These are phyloP conservation scores for Hanseniaspora mollemarum DNA, from an alignment of 805 yeast species.

Conservation along the genomic window DNA sequence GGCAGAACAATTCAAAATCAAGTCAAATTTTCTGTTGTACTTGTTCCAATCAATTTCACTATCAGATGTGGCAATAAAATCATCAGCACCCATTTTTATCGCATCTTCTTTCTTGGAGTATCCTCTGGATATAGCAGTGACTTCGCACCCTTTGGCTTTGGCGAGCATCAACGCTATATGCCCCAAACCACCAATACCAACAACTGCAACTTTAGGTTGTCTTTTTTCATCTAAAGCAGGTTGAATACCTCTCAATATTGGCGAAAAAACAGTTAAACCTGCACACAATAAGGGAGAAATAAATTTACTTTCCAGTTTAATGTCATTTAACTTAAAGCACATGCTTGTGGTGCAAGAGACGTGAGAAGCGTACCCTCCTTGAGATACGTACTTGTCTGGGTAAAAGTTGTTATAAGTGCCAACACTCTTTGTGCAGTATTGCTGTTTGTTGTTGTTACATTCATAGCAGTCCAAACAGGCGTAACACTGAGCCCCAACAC, in stretches of 20 bases:
- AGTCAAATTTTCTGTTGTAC: conserved; percentile 31
- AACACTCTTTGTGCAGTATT: conserved; percentile 29
- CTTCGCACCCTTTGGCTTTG: conserved; percentile 42
- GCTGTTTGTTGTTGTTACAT: conserved; percentile 32
- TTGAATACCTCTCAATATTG: conserved; percentile 28
- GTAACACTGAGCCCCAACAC: conserved; percentile 38
- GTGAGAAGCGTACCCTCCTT: conserved; percentile 44
- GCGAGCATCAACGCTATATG: conserved; percentile 39
- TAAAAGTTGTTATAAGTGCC: conserved; percentile 33
- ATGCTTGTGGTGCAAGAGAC: conserved; percentile 36
- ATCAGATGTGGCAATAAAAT: conserved; percentile 40
- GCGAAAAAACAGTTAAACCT: conserved; percentile 45
- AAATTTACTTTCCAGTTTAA: conserved; percentile 29
- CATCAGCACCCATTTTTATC: conserved; percentile 35
- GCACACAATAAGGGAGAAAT: conserved; percentile 50
- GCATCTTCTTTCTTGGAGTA: conserved; percentile 36
- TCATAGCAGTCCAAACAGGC: conserved; percentile 34
- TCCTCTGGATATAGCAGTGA: conserved; percentile 38
- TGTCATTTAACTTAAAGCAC: conserved; percentile 40
- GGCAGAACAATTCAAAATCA: conserved; percentile 37
- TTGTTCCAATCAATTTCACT: conserved; percentile 31
- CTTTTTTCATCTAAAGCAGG: conserved; percentile 25
- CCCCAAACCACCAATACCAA: conserved; percentile 40
- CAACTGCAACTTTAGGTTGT: conserved; percentile 34
- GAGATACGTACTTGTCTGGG: conserved; percentile 26